Evolutionary conservation across 2,329 filamentous ascomycete genomes (phyloP), one percentile per base, ranked within the genome.

Genomic region (Pestalotiopsis sp.): DNA sequence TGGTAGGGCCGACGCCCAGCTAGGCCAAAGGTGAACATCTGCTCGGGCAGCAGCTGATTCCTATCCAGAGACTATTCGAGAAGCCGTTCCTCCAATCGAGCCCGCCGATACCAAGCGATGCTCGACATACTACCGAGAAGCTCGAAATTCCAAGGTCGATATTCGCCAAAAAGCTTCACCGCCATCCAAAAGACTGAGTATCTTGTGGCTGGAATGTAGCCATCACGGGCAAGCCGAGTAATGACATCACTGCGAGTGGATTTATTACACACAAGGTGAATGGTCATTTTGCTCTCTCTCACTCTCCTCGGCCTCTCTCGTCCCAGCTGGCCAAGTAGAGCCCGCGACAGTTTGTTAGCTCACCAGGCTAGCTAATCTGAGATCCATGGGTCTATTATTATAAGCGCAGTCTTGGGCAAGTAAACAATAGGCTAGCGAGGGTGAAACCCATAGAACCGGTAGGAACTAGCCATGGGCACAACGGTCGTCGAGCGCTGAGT

Each of bases 371-470:
- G 45, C 45, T 20, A 52, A 52, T 52, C 45, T 20, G 45, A 52
- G 45, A 20, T 52, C 45, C 45, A n/a, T 52, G 17, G 45, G n/a
- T 17, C 7, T 36, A 20, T 20, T 52, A 39, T 27, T 39, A 41
- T 39, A 20, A 20, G 59, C 17, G 45, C 41, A 49, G 20, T 36
- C 31, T 36, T 36, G 20, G 20, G 20, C 17, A 52, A 20, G 45
- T 52, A 52, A 52, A 52, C 36, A 62, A 39, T n/a, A 49, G 61
- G 23, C 61, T 64, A 64, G 41, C n/a, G 20, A 52, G 45, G 45
- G 38, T 64, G 61, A 45, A 62, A 64, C 61, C 61, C 61, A 64
- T 39, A 52, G 38, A 45, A 17, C 38, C 36, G 61, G 61, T 64
- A 64, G n/a, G 39, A 64, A 64, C 61, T 64, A 64, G 39, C 20